Conservation (phyloP, 1,284 basidiomycete species). For the Ganoderma lucidum region DNA sequence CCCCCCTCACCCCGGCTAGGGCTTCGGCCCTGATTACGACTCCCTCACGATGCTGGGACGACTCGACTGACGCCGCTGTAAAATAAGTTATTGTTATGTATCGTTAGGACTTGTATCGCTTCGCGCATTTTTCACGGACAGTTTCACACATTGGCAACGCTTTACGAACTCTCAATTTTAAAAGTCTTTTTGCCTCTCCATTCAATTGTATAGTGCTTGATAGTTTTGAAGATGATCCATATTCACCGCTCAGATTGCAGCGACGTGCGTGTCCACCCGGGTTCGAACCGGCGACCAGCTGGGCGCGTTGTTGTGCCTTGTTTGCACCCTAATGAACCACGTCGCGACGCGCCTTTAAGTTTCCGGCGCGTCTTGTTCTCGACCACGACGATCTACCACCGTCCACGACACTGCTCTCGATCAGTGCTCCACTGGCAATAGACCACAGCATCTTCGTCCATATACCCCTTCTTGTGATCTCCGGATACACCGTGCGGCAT, state of each 20-base stretch:
- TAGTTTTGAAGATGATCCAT: no score
- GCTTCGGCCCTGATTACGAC: no score
- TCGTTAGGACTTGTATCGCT: no score
- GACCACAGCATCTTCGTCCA: background rate
- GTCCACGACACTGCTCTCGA: background rate
- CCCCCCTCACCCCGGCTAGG: no score
- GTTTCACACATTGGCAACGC: no score
- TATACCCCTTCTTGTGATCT: background rate
- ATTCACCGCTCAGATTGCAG: no score
- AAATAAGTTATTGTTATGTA: no score
- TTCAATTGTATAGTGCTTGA: no score
- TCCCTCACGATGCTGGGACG: background rate
- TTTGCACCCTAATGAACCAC: conserved; percentile 33
- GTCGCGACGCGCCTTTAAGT: conserved; percentile 29
- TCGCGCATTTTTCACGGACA: no score
- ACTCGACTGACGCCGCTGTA: background rate
- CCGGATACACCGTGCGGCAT: conserved; percentile 26
- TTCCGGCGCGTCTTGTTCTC: background rate
- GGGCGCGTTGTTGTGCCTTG: conserved; percentile 28
- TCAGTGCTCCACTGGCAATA: background rate
- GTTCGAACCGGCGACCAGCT: background rate
- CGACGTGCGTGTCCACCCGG: background rate
- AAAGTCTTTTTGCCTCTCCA: no score
- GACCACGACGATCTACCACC: background rate
- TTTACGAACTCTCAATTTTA: no score